Evolutionary conservation across 2,329 filamentous ascomycete genomes (phyloP), one percentile per base, ranked within the genome.

Genomic region (Elsinoe australis): DNA sequence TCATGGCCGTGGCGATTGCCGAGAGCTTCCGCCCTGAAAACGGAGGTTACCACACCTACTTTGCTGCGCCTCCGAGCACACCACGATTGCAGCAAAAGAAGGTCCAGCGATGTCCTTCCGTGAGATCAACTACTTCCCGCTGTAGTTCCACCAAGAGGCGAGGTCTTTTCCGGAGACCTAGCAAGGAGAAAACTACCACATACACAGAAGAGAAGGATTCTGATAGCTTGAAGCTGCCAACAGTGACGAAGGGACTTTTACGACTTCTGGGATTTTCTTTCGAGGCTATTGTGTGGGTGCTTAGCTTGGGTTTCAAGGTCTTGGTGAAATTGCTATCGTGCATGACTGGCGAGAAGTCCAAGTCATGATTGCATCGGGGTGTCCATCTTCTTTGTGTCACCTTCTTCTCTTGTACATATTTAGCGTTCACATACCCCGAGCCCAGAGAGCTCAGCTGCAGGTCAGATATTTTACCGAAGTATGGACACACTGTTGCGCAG

Each of bases 1-100:
- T 73, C 8, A 56, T 73, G 22, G 66, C 68, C 12, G 67, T 71
- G 32, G 69, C 69, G 0, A 63, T 71, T 1, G 65, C 69, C 9
- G 71, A 73, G 58, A 63, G 65, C 12, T 52, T 19, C 52, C 53
- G 14, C 33, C 55, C 2, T 21, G 54, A 9, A 31, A 47, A 34
- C 34, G 42, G 47, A 48, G 41, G 39, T 34, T 24, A 46, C 18
- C 29, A 46, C 32, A 21, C 39, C n/a, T 35, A 35, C 41, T 52
- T 51, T n/a, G 42, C 39, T 2, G 41, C 51, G 5, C 51, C 53
- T 17, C 49, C 44, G 6, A 18, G 39, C 26, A 44, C 39, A 18
- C 39, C 39, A 10, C 12, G 39, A 15, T 17, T 33, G 15, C 7
- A 24, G 17, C n/a, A 31, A 24, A 18, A 21, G 49, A 26, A 50